Percentiles rank a stretch among this genome's conserved stretches.
Evolutionary conservation across 495 filamentous ascomycete genomes (phyloP).

Genomic region (Bathelium albidoporum): DNA sequence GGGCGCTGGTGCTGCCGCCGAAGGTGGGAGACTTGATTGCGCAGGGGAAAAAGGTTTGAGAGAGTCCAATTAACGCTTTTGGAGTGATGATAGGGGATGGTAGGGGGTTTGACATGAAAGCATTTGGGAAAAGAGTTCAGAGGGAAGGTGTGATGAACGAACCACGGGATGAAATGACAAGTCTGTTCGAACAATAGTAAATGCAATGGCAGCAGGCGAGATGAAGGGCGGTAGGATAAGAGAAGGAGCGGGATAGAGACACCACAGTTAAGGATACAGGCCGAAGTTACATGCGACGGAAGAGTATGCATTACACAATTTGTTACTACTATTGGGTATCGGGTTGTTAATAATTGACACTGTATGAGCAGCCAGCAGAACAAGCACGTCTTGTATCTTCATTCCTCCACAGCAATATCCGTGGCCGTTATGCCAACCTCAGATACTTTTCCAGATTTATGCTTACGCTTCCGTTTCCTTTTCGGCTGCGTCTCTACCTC

Average conservation of each 20-base stretch:
- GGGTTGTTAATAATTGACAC: too few species aligned
- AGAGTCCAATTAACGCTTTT: too few species aligned
- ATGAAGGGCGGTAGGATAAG: too few species aligned
- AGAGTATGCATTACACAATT: too few species aligned
- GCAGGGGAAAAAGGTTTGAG: constrained; percentile 35
- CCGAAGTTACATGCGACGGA: too few species aligned
- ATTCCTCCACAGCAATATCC: not conserved
- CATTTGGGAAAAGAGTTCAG: not conserved
- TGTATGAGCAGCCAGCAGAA: not conserved
- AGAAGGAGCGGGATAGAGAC: too few species aligned
- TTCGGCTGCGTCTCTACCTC: constrained; percentile 14
- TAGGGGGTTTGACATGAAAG: too few species aligned
- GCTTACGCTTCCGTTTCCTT: constrained; percentile 27
- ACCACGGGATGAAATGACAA: not conserved
- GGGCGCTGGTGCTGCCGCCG: constrained; percentile 72
- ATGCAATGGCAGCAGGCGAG: too few species aligned
- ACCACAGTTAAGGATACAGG: too few species aligned
- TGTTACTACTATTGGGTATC: constrained; percentile 4
- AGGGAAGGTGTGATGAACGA: not conserved
- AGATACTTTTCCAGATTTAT: constrained; percentile 13
- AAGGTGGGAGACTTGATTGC: constrained; percentile 63
- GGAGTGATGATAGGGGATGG: too few species aligned
- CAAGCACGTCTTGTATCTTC: not conserved
- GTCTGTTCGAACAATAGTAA: not conserved
- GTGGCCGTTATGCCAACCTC: not conserved